Conservation (phyloP, 768 basidiomycete genomes). For the Naematelia encephala region DNA sequence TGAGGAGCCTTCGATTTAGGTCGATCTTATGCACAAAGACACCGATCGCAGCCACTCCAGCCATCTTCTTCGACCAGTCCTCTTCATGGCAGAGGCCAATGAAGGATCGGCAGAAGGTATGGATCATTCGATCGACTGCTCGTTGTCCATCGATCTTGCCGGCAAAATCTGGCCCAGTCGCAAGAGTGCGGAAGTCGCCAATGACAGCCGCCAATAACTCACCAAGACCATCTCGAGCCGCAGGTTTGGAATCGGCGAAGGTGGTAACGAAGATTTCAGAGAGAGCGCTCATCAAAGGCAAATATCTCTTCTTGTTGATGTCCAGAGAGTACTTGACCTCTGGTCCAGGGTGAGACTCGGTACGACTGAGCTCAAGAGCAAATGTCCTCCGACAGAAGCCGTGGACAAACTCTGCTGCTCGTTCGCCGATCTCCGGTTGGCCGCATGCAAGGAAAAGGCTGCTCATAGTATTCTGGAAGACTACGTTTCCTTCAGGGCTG, state of each 20-base stretch:
- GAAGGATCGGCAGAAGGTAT: slow-evolving; percentile 79
- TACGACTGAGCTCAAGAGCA: slow-evolving; percentile 63
- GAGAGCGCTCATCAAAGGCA: slow-evolving; percentile 50
- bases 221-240: slow-evolving; percentile 55
- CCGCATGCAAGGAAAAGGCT: slow-evolving; percentile 37
- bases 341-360: slow-evolving; percentile 6
- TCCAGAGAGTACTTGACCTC: slow-evolving; percentile 30
- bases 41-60: slow-evolving; percentile 80
- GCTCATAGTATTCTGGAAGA: slow-evolving; percentile 31
- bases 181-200: slow-evolving; percentile 62
- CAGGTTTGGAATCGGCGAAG: slow-evolving; percentile 55
- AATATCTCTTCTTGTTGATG: slow-evolving; percentile 34
- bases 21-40: slow-evolving; percentile 71
- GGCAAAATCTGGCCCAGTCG: slow-evolving; percentile 20
- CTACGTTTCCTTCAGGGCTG: slow-evolving; percentile 30
- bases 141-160: slow-evolving; percentile 45
- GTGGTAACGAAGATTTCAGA: slow-evolving; percentile 77
- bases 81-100: slow-evolving; percentile 85
- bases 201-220: slow-evolving; percentile 64
- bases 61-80: slow-evolving; percentile 81
- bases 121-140: slow-evolving; percentile 58
- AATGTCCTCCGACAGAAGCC: slow-evolving; percentile 71
- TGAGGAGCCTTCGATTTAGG: slow-evolving; percentile 72
- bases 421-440: slow-evolving; percentile 46
- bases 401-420: slow-evolving; percentile 67